Percentiles rank a stretch among this genome's conserved stretches.
These are phyloP conservation scores for Wickerhamomyces xylosicus DNA, from an alignment of 805 yeast genomes.

Conservation along the genomic window DNA sequence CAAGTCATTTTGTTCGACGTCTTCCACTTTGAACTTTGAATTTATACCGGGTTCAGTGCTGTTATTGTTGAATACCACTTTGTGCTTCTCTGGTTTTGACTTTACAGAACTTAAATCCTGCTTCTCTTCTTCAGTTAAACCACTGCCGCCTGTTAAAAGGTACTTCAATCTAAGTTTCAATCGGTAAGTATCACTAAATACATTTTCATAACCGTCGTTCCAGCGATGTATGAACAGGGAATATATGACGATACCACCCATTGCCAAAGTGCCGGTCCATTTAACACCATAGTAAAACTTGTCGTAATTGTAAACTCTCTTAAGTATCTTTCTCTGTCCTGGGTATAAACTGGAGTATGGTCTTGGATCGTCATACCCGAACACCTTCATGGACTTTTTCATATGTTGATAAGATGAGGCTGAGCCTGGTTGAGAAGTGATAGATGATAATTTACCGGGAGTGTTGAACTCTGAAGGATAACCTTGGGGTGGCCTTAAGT, in stretches of 20 bases:
- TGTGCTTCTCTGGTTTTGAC: no score
- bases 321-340: constrained; percentile 66
- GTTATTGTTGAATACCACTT: no score
- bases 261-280: constrained; percentile 40
- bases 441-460: constrained; percentile 50
- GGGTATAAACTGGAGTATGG: constrained; percentile 68
- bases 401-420: constrained; percentile 60
- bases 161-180: constrained; percentile 48
- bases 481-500: constrained; percentile 70
- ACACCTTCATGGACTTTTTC: constrained; percentile 60
- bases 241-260: constrained; percentile 40
- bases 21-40: constrained; percentile 24
- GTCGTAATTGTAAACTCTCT: constrained; percentile 42
- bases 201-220: constrained; percentile 78
- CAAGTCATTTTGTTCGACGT: constrained; percentile 24
- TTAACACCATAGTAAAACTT: constrained; percentile 52
- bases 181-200: constrained; percentile 59
- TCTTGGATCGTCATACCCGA: constrained; percentile 71
- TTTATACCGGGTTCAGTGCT: constrained; percentile 21
- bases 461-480: constrained; percentile 73
- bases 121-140: constrained; percentile 45
- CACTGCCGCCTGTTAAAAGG: constrained; percentile 38
- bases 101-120: no score
- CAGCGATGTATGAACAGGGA: constrained; percentile 69
- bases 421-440: constrained; percentile 49